A percentile compares a stretch with the other conserved stretches of the same genome.
These are phyloP conservation scores for Paraglomus brasilianum DNA, from an alignment of 192 early-diverging fungal species.

Conservation along the genomic window DNA sequence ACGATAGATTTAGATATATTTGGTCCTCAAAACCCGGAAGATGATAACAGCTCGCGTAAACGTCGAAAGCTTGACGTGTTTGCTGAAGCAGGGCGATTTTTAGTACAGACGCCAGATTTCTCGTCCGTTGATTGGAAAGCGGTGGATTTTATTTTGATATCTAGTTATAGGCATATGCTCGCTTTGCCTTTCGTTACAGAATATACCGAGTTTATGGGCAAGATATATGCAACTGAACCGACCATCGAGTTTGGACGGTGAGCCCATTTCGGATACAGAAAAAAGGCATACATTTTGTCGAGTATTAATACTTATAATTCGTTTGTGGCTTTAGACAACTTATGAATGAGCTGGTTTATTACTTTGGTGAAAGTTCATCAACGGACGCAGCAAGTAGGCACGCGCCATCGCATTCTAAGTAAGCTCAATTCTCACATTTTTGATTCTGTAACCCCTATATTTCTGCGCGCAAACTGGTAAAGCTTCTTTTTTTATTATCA, in stretches of 20 bases:
- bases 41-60: slow-evolving; percentile 9
- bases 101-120: slow-evolving; percentile 49
- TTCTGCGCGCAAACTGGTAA: slow-evolving; percentile 31
- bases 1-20: not conserved
- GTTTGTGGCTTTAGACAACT: slow-evolving; percentile 38
- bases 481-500: slow-evolving; percentile 20
- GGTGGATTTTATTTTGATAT: slow-evolving; percentile 75
- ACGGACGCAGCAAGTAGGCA: not conserved
- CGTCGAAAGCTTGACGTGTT: not conserved
- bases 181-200: slow-evolving; percentile 83
- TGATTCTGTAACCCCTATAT: slow-evolving; percentile 33
- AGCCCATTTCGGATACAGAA: not conserved
- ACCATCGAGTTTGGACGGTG: slow-evolving; percentile 75
- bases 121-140: slow-evolving; percentile 59
- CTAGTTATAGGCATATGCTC: slow-evolving; percentile 71
- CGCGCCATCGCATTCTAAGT: not conserved
- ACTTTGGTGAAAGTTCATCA: slow-evolving; percentile 43
- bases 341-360: slow-evolving; percentile 63
- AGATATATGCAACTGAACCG: slow-evolving; percentile 78
- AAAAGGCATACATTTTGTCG: not conserved
- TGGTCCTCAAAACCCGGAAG: slow-evolving; percentile 7
- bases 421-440: not conserved
- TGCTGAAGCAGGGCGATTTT: slow-evolving; percentile 25
- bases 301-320: slow-evolving; percentile 3
- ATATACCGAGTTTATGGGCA: slow-evolving; percentile 74